Conservation (phyloP, 2,329 filamentous ascomycete species). For the Neoascochyta sp. region DNA sequence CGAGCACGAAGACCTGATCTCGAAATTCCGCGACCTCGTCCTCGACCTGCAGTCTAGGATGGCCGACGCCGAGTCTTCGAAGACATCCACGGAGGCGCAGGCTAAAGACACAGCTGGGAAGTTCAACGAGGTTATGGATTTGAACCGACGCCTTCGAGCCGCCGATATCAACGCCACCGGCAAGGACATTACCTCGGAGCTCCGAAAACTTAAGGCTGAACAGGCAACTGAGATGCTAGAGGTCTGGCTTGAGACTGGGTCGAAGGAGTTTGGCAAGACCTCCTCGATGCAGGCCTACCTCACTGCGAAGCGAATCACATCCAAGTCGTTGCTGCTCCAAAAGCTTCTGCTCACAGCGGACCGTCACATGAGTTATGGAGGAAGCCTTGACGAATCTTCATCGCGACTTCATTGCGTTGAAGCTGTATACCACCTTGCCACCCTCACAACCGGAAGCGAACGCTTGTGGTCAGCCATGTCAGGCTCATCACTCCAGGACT, state of each 20-base stretch:
- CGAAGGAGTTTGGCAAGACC: slow-evolving; percentile 66
- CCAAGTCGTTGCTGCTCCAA: slow-evolving; percentile 61
- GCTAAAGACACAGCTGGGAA: slow-evolving; percentile 84
- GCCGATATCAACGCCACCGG: slow-evolving; percentile 88
- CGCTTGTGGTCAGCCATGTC: slow-evolving; percentile 79
- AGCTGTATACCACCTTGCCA: slow-evolving; percentile 78
- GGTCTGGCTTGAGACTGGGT: slow-evolving; percentile 50
- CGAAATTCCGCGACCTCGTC: slow-evolving; percentile 84
- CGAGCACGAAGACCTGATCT: slow-evolving; percentile 86
- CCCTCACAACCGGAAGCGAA: slow-evolving; percentile 78
- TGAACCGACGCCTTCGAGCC: slow-evolving; percentile 89
- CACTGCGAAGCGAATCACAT: slow-evolving; percentile 79
- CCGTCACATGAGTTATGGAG: slow-evolving; percentile 63
- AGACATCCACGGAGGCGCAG: slow-evolving; percentile 88
- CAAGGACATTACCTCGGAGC: slow-evolving; percentile 89
- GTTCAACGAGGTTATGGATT: slow-evolving; percentile 91
- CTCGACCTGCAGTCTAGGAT: slow-evolving; percentile 79
- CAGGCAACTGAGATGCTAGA: slow-evolving; percentile 84
- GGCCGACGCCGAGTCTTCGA: slow-evolving; percentile 87
- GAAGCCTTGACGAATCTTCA: slow-evolving; percentile 73
- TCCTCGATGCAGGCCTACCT: slow-evolving; percentile 87
- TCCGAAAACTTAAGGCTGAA: slow-evolving; percentile 80
- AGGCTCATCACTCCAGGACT: slow-evolving; percentile 73
- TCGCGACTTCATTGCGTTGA: slow-evolving; percentile 61
- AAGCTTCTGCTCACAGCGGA: slow-evolving; percentile 14